Conservation (phyloP, 1,284 basidiomycete genomes). For the Trichosporon ovoides region DNA sequence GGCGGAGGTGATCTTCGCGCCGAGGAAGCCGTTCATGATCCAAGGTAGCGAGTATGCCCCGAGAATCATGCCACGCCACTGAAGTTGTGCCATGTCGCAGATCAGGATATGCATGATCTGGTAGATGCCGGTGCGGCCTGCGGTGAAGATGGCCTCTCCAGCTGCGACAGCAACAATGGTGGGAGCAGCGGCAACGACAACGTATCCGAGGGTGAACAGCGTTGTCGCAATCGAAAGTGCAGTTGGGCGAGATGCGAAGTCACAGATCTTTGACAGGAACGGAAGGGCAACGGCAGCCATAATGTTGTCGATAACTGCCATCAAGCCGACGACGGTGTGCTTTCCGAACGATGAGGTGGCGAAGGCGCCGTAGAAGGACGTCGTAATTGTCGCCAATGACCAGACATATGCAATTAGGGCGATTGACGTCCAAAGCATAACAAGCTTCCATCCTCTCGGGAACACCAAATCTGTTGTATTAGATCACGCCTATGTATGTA, state of each 20-base stretch:
- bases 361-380: slow-evolving; percentile 26
- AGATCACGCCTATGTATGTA: slow-evolving; percentile 14
- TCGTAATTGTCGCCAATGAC: slow-evolving; percentile 31
- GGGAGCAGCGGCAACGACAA: slow-evolving; percentile 32
- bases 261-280: slow-evolving; percentile 43
- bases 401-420: slow-evolving; percentile 31
- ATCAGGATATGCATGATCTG: slow-evolving; percentile 24
- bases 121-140: slow-evolving; percentile 33
- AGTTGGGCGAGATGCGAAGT: slow-evolving; percentile 30
- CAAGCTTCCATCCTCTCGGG: slow-evolving; percentile 24
- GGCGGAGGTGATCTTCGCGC: slow-evolving; percentile 55
- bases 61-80: slow-evolving; percentile 66
- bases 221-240: slow-evolving; percentile 26
- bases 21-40: slow-evolving; percentile 47
- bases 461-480: slow-evolving; percentile 36
- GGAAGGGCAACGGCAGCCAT: slow-evolving; percentile 41
- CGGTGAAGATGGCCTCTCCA: slow-evolving; percentile 39
- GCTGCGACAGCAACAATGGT: slow-evolving; percentile 35
- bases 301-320: slow-evolving; percentile 39
- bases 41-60: slow-evolving; percentile 63
- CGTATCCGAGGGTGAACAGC: slow-evolving; percentile 41
- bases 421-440: slow-evolving; percentile 31
- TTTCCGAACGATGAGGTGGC: slow-evolving; percentile 42
- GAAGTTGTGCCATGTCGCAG: slow-evolving; percentile 71
- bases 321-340: slow-evolving; percentile 42